A percentile compares a stretch with the other conserved stretches of the same genome.
Conservation (phyloP, 192 early-diverging fungal genomes). For the Oehlia diaphana region DNA sequence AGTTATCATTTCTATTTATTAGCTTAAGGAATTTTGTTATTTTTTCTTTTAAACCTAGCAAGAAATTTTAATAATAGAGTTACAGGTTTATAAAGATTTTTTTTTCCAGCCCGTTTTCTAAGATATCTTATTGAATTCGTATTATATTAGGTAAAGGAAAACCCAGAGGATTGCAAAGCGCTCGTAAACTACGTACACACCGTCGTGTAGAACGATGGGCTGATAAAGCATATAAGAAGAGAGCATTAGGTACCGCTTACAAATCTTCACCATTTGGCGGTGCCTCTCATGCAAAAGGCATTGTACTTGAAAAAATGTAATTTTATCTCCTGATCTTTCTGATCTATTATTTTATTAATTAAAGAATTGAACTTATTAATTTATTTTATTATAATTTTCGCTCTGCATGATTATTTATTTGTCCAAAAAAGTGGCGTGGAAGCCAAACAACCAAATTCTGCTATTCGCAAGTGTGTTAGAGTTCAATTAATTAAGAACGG, state of each 20-base stretch:
- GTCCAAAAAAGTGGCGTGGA: slow-evolving; percentile 83
- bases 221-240: slow-evolving; percentile 98
- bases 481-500: slow-evolving; percentile 99
- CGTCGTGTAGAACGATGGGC: slow-evolving; percentile 99
- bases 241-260: slow-evolving; percentile 97
- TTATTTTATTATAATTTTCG: not conserved
- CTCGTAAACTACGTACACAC: slow-evolving; percentile 96
- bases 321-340: not conserved
- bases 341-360: not conserved
- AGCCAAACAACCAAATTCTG: slow-evolving; percentile 99
- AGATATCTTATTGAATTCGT: not conserved
- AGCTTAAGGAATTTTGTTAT: not conserved
- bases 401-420: not conserved
- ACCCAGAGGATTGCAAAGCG: slow-evolving; percentile 98
- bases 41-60: not conserved
- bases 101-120: not conserved
- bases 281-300: slow-evolving; percentile 99
- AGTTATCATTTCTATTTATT: not conserved
- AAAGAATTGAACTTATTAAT: not conserved
- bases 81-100: not conserved
- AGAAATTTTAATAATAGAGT: not conserved
- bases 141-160: slow-evolving; percentile 68
- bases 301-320: slow-evolving; percentile 99
- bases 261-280: slow-evolving; percentile 99
- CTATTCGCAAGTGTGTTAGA: slow-evolving; percentile 99